These are phyloP conservation scores for Trichoderma oligosporum DNA, from an alignment of 2,329 filamentous ascomycete species.

Conservation along the genomic window DNA sequence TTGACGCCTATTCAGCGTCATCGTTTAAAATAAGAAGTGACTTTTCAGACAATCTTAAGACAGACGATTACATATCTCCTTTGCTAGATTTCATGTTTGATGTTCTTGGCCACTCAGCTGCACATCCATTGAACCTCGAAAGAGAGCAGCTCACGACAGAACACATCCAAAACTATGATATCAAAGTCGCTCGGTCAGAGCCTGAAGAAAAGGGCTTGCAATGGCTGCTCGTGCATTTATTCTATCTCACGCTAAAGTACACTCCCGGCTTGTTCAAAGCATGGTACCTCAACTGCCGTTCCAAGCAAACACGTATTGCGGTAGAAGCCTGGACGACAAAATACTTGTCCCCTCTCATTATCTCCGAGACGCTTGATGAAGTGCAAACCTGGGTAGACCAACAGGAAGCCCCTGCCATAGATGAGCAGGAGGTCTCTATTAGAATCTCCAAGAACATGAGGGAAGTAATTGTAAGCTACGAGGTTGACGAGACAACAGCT, in stretches of 20 bases:
- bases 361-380: constrained; percentile 61
- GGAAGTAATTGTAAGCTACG: constrained; percentile 80
- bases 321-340: constrained; percentile 83
- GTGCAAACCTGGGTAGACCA: constrained; percentile 63
- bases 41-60: constrained; percentile 75
- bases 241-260: constrained; percentile 75
- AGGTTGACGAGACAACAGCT: constrained; percentile 82
- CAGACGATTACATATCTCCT: constrained; percentile 62
- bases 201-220: constrained; percentile 69
- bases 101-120: constrained; percentile 73
- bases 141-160: constrained; percentile 57
- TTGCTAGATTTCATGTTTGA: constrained; percentile 80
- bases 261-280: constrained; percentile 72
- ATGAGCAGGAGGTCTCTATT: constrained; percentile 58
- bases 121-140: constrained; percentile 69
- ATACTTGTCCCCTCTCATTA: constrained; percentile 70
- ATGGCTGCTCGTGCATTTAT: constrained; percentile 80
- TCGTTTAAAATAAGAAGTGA: constrained; percentile 79
- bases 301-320: constrained; percentile 72
- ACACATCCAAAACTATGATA: constrained; percentile 53
- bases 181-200: constrained; percentile 53
- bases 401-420: constrained; percentile 46
- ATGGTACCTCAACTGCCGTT: constrained; percentile 81
- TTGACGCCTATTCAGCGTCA: constrained; percentile 75
- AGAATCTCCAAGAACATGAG: constrained; percentile 67